A percentile compares a stretch with the other conserved stretches of the same genome.
Evolutionary conservation across 345 rosid species (phyloP).

Genomic region (Ceriops zippeliana): DNA sequence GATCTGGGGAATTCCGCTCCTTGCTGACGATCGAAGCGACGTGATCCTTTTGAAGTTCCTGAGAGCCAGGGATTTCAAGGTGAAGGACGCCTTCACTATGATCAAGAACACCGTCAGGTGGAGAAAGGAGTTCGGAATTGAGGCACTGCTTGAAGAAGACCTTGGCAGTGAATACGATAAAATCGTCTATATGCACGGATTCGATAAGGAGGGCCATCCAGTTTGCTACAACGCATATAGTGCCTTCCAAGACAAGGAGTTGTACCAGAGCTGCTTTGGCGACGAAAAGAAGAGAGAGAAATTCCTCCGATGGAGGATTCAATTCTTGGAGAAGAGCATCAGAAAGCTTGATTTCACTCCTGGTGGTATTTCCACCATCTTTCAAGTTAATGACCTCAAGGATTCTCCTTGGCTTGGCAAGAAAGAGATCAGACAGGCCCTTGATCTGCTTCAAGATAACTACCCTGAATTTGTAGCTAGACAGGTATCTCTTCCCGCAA

Average conservation of each 20-base stretch:
- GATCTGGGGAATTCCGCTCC: constrained; percentile 50
- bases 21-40: constrained; percentile 39
- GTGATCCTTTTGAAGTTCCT: constrained; percentile 48
- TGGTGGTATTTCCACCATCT: constrained; percentile 30
- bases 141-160: constrained; percentile 45
- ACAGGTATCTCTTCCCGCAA: constrained; percentile 27
- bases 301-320: constrained; percentile 49
- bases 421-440: constrained; percentile 38
- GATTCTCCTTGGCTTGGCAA: constrained; percentile 43
- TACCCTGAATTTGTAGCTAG: constrained; percentile 53
- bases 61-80: constrained; percentile 57
- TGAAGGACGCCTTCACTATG: constrained; percentile 48
- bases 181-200: constrained; percentile 37
- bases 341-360: constrained; percentile 46
- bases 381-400: constrained; percentile 50
- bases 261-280: constrained; percentile 33
- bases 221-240: constrained; percentile 56
- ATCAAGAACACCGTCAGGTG: constrained; percentile 42
- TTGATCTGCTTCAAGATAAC: constrained; percentile 46
- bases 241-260: constrained; percentile 36
- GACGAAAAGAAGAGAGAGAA: constrained; percentile 42
- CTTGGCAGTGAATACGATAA: constrained; percentile 33
- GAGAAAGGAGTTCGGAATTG: constrained; percentile 47
- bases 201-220: constrained; percentile 43
- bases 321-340: constrained; percentile 48